Evolutionary conservation across 257 asterid genomes (phyloP).

Genomic region (Capsicum baccatum): DNA sequence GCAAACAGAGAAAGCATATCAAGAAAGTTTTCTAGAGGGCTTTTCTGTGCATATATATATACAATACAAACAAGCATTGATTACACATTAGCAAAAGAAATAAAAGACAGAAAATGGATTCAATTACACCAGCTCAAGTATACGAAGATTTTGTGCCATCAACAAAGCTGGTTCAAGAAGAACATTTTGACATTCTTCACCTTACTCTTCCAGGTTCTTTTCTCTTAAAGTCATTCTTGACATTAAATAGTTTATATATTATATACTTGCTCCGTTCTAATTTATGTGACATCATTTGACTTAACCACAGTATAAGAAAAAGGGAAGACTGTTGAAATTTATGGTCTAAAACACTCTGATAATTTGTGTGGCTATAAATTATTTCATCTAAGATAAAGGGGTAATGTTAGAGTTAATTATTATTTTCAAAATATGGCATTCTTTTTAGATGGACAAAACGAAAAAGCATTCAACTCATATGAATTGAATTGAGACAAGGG

Average conservation of each 20-base stretch:
- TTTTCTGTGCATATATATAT: background rate
- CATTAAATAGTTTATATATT: background rate
- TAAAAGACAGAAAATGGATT: conserved; percentile 36
- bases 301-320: no score
- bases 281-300: no score
- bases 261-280: no score
- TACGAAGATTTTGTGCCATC: conserved; percentile 55
- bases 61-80: background rate
- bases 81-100: background rate
- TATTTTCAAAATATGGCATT: no score
- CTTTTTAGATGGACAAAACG: no score
- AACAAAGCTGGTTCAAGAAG: conserved; percentile 52
- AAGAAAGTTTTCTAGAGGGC: background rate
- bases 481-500: no score
- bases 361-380: no score
- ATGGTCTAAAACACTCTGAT: no score
- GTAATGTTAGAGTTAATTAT: no score
- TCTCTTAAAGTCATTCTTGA: background rate
- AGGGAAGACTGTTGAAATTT: no score
- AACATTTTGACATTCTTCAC: conserved; percentile 63
- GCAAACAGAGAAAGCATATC: background rate
- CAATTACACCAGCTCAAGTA: conserved; percentile 26
- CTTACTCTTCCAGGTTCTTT: conserved; percentile 61
- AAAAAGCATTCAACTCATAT: no score
- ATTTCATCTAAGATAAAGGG: no score